Percentiles rank a stretch among this genome's conserved stretches.
Conservation (phyloP, 495 filamentous ascomycete genomes). For the Penicillium bialowiezense region DNA sequence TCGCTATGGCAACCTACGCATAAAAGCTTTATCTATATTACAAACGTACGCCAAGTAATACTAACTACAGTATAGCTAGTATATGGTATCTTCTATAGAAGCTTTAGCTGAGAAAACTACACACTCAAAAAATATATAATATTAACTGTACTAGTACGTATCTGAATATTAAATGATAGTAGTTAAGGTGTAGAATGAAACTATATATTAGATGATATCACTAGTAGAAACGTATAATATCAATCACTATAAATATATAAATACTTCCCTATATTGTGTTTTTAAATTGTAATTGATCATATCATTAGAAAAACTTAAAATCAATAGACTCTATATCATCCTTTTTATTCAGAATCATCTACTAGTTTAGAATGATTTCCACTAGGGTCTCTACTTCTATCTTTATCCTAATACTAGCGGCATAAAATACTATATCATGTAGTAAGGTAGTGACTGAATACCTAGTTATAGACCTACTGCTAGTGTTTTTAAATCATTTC, state of each 20-base stretch:
- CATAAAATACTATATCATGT: slow-evolving; percentile 19
- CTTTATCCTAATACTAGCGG: background rate
- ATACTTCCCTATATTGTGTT: background rate
- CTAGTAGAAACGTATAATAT: background rate
- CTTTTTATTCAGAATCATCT: slow-evolving; percentile 15
- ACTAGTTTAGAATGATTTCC: slow-evolving; percentile 15
- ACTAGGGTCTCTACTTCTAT: slow-evolving; percentile 21
- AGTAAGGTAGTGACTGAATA: slow-evolving; percentile 12
- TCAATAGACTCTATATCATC: slow-evolving; percentile 15
- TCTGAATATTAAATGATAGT: background rate
- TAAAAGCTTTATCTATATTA: background rate
- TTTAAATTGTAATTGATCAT: background rate
- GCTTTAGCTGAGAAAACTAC: background rate
- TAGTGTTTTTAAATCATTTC: slow-evolving; percentile 12
- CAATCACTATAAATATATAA: background rate
- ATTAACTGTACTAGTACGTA: background rate
- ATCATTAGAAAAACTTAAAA: background rate
- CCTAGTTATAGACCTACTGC: slow-evolving; percentile 4
- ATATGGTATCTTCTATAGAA: background rate
- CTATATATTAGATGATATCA: background rate
- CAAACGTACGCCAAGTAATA: background rate
- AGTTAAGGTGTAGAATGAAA: background rate
- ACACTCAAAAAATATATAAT: background rate
- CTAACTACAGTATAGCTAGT: background rate
- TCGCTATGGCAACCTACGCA: background rate